Evolutionary conservation across 805 yeast genomes (phyloP).

Genomic region (Jamesozyma gamospora): DNA sequence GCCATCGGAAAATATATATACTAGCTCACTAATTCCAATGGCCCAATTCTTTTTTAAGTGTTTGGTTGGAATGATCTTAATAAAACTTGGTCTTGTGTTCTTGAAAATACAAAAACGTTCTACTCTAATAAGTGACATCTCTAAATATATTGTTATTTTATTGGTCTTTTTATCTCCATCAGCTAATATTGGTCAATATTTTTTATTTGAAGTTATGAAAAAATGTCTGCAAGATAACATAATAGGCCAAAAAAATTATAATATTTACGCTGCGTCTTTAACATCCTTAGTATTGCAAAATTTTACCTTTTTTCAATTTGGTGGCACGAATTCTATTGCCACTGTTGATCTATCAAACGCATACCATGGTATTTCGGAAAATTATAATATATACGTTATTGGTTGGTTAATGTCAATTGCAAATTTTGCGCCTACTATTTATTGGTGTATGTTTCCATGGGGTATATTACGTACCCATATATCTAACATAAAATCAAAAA

Average conservation of each 20-base stretch:
- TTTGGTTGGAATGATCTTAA: slow-evolving; percentile 24
- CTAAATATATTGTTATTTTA: slow-evolving; percentile 29
- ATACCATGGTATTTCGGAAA: slow-evolving; percentile 67
- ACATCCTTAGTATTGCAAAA: slow-evolving; percentile 50
- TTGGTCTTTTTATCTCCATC: slow-evolving; percentile 42
- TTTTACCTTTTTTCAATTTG: slow-evolving; percentile 73
- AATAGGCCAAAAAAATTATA: slow-evolving; percentile 4
- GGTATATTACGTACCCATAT: slow-evolving; percentile 4
- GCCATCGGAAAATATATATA: slow-evolving; percentile 23
- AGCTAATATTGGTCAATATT: slow-evolving; percentile 40
- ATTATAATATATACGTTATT: slow-evolving; percentile 59
- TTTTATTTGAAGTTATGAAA: slow-evolving; percentile 29
- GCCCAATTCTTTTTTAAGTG: slow-evolving; percentile 30
- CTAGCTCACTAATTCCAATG: slow-evolving; percentile 26
- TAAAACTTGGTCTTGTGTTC: slow-evolving; percentile 23
- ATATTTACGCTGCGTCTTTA: slow-evolving; percentile 8
- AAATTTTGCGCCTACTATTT: slow-evolving; percentile 81
- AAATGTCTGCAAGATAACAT: slow-evolving; percentile 5
- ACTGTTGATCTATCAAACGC: slow-evolving; percentile 86
- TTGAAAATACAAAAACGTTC: slow-evolving; percentile 6
- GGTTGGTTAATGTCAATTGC: slow-evolving; percentile 71
- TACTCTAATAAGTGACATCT: slow-evolving; percentile 8
- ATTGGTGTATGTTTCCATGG: slow-evolving; percentile 49
- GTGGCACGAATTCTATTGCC: slow-evolving; percentile 86
- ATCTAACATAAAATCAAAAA: slow-evolving; percentile 6